Evolutionary conservation across 306 rosid genomes (phyloP).

Genomic region (Argentina anserina): DNA sequence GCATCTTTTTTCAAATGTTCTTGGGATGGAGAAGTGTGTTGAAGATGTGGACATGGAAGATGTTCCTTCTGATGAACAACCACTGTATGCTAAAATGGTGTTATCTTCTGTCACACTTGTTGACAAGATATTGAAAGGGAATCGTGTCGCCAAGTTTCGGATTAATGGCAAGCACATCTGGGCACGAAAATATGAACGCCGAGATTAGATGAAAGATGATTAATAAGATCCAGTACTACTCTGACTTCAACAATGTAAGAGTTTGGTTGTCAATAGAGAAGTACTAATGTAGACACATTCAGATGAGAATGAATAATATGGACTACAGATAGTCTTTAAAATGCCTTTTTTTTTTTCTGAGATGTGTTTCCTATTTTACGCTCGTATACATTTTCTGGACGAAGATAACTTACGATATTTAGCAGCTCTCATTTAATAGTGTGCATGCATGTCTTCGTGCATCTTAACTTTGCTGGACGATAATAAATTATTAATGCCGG

Average conservation of each 20-base stretch:
- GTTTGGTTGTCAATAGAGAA: not conserved
- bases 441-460: not conserved
- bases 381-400: not conserved
- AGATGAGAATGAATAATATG: not conserved
- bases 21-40: slow-evolving; percentile 36
- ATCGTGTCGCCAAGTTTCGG: slow-evolving; percentile 32
- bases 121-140: slow-evolving; percentile 44
- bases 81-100: slow-evolving; percentile 53
- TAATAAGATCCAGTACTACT: not conserved
- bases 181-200: slow-evolving; percentile 58
- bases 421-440: not conserved
- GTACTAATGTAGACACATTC: not conserved
- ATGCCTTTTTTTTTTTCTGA: not conserved
- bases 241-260: not conserved
- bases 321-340: not conserved
- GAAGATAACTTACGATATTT: not conserved
- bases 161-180: slow-evolving; percentile 59
- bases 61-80: slow-evolving; percentile 27
- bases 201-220: slow-evolving; percentile 25
- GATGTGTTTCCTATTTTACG: not conserved
- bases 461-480: not conserved
- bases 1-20: slow-evolving; percentile 12
- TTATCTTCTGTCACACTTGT: slow-evolving; percentile 25
- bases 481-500: not conserved
- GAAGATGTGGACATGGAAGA: slow-evolving; percentile 40